These are phyloP conservation scores for Gracilaria domingensis DNA, from an alignment of 23 red algal genomes.

Conservation along the genomic window DNA sequence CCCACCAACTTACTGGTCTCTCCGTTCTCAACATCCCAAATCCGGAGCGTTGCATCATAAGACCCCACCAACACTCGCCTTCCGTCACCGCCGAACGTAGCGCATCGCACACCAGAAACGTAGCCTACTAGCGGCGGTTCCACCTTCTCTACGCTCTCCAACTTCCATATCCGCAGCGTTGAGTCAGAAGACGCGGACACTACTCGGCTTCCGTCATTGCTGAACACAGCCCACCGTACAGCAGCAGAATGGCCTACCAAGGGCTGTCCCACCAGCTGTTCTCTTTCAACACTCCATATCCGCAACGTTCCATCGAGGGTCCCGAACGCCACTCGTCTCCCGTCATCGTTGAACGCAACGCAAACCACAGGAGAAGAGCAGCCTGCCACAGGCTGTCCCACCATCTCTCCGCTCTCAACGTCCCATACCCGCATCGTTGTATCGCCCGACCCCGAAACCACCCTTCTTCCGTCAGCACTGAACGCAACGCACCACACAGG, in stretches of 20 bases:
- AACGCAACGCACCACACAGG: not conserved
- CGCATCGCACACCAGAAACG: not conserved
- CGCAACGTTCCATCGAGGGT: not conserved
- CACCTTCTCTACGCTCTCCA: not conserved
- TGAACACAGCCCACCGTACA: not conserved
- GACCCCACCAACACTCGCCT: not conserved
- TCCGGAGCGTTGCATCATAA: not conserved
- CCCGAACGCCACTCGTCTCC: conserved; percentile 19
- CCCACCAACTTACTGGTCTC: too few relatives aligned
- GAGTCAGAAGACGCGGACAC: not conserved
- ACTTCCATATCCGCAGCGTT: not conserved
- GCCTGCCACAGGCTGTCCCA: not conserved
- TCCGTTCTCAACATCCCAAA: not conserved
- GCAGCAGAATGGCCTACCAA: not conserved
- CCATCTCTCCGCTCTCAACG: not conserved
- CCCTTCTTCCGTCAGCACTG: not conserved
- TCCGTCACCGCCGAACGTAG: not conserved
- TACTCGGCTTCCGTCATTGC: not conserved
- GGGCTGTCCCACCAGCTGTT: not conserved
- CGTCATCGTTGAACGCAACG: not conserved
- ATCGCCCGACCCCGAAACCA: not conserved
- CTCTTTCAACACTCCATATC: not conserved
- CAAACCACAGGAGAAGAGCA: not conserved
- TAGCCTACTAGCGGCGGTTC: not conserved
- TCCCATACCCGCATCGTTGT: conserved; percentile 1